phyloP scores from a whole-genome alignment of 2,329 filamentous ascomycete species.

The Colletotrichum sp. region DNA sequence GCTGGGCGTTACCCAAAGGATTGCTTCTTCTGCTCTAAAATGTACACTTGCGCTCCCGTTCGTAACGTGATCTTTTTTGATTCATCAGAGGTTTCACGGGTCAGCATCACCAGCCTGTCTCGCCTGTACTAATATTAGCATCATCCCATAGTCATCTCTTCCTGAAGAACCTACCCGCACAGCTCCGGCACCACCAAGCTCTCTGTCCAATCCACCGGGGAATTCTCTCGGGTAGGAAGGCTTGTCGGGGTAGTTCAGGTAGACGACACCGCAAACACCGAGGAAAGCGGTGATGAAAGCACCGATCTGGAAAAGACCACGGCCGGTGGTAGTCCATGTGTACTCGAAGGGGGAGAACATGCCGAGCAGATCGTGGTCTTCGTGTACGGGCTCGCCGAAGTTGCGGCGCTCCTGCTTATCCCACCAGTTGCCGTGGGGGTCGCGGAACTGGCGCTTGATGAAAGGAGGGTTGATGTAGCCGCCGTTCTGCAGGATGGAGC shows the following conservation, averaged over 20 bases:
- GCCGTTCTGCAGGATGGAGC: constrained; percentile 68
- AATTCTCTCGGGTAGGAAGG: constrained; percentile 73
- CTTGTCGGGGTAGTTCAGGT: constrained; percentile 74
- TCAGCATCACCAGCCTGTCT: constrained; percentile 61
- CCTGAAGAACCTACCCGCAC: constrained; percentile 60
- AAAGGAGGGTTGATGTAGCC: constrained; percentile 80
- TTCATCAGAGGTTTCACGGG: constrained; percentile 40
- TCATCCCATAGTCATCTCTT: neutral
- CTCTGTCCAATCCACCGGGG: constrained; percentile 73
- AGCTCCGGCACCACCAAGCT: constrained; percentile 74
- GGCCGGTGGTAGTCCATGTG: constrained; percentile 77
- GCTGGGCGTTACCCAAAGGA: neutral
- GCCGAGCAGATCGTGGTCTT: constrained; percentile 92
- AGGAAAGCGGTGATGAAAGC: constrained; percentile 69
- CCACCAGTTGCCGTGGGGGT: constrained; percentile 95
- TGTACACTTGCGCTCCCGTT: constrained; percentile 16
- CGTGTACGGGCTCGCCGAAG: constrained; percentile 94
- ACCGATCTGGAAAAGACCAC: constrained; percentile 71
- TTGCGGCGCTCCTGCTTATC: constrained; percentile 97
- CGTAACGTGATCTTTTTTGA: neutral
- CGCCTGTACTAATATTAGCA: constrained; percentile 42
- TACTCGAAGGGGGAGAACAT: constrained; percentile 91
- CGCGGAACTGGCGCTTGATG: constrained; percentile 89
- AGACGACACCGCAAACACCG: constrained; percentile 70
- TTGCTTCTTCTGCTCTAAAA: constrained; percentile 22